Conservation (phyloP, 1,284 basidiomycete genomes). For the Moesziomyces parantarcticus region DNA sequence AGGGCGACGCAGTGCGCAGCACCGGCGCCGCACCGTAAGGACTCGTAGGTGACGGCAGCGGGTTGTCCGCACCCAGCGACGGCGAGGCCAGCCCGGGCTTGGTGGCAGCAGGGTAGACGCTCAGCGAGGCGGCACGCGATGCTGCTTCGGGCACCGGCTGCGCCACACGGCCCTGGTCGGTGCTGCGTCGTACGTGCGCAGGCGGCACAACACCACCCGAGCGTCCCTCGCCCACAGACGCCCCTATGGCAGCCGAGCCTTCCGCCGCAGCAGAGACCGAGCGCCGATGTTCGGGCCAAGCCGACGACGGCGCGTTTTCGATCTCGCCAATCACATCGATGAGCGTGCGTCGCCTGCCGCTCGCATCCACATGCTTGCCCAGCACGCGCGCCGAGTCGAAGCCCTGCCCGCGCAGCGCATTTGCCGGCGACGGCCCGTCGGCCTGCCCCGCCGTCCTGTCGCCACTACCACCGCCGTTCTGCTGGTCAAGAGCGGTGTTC, state of each 20-base stretch:
- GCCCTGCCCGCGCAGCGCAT: conserved; percentile 36
- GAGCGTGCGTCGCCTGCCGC: conserved; percentile 25
- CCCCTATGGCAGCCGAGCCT: conserved; percentile 11
- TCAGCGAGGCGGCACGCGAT: conserved; percentile 16
- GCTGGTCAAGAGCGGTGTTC: conserved; percentile 26
- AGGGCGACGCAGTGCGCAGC: conserved; percentile 19
- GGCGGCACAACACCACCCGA: conserved; percentile 11
- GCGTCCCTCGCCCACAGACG: too few species aligned
- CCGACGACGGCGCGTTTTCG: conserved; percentile 18
- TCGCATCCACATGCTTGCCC: conserved; percentile 12
- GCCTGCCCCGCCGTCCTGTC: conserved; percentile 9
- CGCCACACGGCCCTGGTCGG: conserved; percentile 22
- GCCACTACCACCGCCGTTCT: not conserved
- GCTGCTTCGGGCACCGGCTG: conserved; percentile 15
- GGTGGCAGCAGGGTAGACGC: conserved; percentile 15
- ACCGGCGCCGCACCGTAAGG: conserved; percentile 12
- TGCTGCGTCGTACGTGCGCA: conserved; percentile 21
- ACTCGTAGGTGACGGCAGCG: conserved; percentile 8
- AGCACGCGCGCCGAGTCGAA: conserved; percentile 42
- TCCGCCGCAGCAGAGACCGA: conserved; percentile 26
- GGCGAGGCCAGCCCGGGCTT: too few species aligned
- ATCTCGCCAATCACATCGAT: conserved; percentile 48
- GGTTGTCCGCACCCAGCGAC: not conserved
- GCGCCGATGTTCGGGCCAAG: conserved; percentile 22
- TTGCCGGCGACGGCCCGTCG: conserved; percentile 30